phyloP scores from a whole-genome alignment of 768 basidiomycete genomes.

The Xerocomus brunneocitrinus region DNA sequence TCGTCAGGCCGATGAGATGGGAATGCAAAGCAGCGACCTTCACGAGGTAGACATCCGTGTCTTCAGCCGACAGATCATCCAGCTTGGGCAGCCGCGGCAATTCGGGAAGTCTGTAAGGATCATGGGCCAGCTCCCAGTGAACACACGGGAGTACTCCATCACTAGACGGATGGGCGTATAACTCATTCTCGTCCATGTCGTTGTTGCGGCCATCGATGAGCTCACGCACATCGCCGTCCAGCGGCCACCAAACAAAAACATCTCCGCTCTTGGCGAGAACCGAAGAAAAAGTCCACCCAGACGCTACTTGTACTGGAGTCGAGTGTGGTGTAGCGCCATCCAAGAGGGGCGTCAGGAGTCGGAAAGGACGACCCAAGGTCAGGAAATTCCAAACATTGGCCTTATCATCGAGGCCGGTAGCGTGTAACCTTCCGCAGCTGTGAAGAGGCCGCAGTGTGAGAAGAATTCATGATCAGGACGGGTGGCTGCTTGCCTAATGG shows the following conservation, averaged over 20 bases:
- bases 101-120: constrained; percentile 55
- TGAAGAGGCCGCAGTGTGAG: constrained; percentile 10
- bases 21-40: constrained; percentile 78
- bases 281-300: constrained; percentile 79
- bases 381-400: constrained; percentile 69
- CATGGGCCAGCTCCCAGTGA: constrained; percentile 50
- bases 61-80: constrained; percentile 18
- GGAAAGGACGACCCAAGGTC: constrained; percentile 77
- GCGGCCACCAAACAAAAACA: constrained; percentile 75
- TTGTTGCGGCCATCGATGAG: constrained; percentile 36
- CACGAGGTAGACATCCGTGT: constrained; percentile 47
- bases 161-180: constrained; percentile 30
- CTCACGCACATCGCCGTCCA: constrained; percentile 39
- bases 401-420: constrained; percentile 56
- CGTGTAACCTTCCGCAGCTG: constrained; percentile 78
- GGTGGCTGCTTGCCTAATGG: constrained; percentile 50
- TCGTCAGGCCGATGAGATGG: constrained; percentile 75
- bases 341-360: constrained; percentile 39
- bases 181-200: constrained; percentile 41
- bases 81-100: constrained; percentile 60
- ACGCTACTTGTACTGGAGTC: constrained; percentile 59
- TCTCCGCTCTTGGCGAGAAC: constrained; percentile 68
- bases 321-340: constrained; percentile 43
- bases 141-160: constrained; percentile 54
- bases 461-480: background rate